These are phyloP conservation scores for Fusarium veterinarium DNA, from an alignment of 2,329 filamentous ascomycete genomes.

Conservation along the genomic window DNA sequence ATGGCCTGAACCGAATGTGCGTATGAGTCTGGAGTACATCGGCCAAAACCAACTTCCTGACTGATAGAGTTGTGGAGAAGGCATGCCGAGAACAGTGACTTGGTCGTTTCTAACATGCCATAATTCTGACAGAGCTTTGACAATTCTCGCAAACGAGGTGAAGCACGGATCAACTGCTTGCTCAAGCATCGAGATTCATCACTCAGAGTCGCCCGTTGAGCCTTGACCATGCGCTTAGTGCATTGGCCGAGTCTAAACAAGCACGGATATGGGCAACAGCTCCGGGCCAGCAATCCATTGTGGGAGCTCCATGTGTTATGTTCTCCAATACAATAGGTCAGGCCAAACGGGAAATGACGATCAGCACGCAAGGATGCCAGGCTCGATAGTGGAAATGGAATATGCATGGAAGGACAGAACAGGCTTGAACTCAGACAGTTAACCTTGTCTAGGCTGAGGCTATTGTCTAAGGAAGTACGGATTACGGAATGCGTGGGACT, in stretches of 20 bases:
- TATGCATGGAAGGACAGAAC: neutral
- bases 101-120: neutral
- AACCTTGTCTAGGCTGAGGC: neutral
- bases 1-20: neutral
- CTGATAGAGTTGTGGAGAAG: neutral
- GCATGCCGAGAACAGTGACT: neutral
- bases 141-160: too few species aligned
- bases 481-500: too few species aligned
- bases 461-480: too few species aligned
- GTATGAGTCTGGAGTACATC: too few species aligned
- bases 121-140: neutral
- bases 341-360: neutral
- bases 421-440: neutral
- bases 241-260: neutral
- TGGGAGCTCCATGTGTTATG: too few species aligned
- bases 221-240: neutral
- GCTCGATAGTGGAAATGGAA: neutral
- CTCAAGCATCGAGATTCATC: neutral
- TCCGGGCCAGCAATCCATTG: too few species aligned
- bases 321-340: neutral
- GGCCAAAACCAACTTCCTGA: neutral
- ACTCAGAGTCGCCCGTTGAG: neutral
- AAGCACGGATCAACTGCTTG: neutral
- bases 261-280: too few species aligned
- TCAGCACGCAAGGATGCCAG: neutral